These are phyloP conservation scores for Osmanthus fragrans DNA, from an alignment of 257 asterid species.

Conservation along the genomic window DNA sequence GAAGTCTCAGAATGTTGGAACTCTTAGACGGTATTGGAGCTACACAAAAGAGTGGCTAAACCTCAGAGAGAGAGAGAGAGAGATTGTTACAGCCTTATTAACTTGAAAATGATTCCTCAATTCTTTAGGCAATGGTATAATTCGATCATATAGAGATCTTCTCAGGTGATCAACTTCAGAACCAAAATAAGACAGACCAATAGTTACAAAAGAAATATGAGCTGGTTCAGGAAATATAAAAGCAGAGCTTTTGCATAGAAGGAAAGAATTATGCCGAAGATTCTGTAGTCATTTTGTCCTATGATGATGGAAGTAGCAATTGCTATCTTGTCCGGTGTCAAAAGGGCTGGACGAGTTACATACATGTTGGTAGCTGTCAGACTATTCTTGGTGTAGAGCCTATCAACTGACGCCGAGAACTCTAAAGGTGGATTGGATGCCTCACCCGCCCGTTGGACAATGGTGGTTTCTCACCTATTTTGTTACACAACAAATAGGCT, in stretches of 20 bases:
- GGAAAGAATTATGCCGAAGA: background rate
- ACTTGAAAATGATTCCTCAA: constrained; percentile 62
- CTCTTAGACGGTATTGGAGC: constrained; percentile 75
- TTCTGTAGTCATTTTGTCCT: no score
- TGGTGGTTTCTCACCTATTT: no score
- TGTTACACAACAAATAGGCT: no score
- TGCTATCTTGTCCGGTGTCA: no score
- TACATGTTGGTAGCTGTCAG: no score
- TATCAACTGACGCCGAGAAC: no score
- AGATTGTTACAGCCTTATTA: constrained; percentile 35
- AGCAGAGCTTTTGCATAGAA: constrained; percentile 69
- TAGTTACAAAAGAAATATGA: constrained; percentile 65
- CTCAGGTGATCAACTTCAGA: constrained; percentile 40
- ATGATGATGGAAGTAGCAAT: no score
- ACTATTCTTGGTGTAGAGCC: no score
- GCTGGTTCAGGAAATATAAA: constrained; percentile 75
- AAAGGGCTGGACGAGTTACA: no score
- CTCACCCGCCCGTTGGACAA: no score
- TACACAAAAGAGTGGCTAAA: constrained; percentile 57
- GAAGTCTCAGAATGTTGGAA: constrained; percentile 91
- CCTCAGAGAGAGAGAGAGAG: background rate
- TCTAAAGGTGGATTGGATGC: no score
- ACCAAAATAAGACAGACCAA: constrained; percentile 54
- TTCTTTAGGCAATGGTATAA: constrained; percentile 47
- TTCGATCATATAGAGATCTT: constrained; percentile 62